Evolutionary conservation across 495 filamentous ascomycete genomes (phyloP).

Genomic region (Tuber umbilicatum): DNA sequence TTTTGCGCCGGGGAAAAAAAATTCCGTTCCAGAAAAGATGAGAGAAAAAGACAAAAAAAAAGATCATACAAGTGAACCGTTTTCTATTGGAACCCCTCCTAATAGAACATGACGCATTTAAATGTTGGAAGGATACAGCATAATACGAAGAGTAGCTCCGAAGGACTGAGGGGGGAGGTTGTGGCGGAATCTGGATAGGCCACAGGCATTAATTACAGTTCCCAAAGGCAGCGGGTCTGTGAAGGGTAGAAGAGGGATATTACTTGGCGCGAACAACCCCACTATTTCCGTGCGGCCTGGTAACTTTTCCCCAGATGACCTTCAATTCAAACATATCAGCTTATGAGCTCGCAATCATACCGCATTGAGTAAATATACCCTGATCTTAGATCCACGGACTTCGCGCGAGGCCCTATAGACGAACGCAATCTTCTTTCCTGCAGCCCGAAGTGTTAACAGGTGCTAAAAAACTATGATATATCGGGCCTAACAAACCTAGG

Average conservation of each 20-base stretch:
- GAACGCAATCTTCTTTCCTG: slow-evolving; percentile 94
- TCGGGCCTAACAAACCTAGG: slow-evolving; percentile 47
- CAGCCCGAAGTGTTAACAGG: slow-evolving; percentile 47
- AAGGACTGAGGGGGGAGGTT: slow-evolving; percentile 94
- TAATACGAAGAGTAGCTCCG: slow-evolving; percentile 92
- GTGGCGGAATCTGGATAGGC: slow-evolving; percentile 58
- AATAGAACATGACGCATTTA: slow-evolving; percentile 41
- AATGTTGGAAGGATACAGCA: slow-evolving; percentile 90
- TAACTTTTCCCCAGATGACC: slow-evolving; percentile 99
- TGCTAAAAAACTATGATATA: not conserved
- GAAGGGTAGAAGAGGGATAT: not conserved
- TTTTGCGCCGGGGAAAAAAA: not conserved
- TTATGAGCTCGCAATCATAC: not conserved
- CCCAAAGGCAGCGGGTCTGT: not conserved
- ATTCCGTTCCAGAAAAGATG: slow-evolving; percentile 12
- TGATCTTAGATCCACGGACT: slow-evolving; percentile 90
- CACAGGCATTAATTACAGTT: not conserved
- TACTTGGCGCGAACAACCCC: slow-evolving; percentile 85
- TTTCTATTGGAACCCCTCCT: slow-evolving; percentile 20
- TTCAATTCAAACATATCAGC: slow-evolving; percentile 44
- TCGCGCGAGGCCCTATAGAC: slow-evolving; percentile 92
- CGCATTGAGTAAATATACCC: slow-evolving; percentile 7
- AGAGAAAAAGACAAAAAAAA: slow-evolving; percentile 8
- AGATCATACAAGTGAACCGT: slow-evolving; percentile 28
- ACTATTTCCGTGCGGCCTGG: slow-evolving; percentile 90